These are phyloP conservation scores for Wickerhamiella allomyrinae DNA, from an alignment of 805 yeast species.

Conservation along the genomic window DNA sequence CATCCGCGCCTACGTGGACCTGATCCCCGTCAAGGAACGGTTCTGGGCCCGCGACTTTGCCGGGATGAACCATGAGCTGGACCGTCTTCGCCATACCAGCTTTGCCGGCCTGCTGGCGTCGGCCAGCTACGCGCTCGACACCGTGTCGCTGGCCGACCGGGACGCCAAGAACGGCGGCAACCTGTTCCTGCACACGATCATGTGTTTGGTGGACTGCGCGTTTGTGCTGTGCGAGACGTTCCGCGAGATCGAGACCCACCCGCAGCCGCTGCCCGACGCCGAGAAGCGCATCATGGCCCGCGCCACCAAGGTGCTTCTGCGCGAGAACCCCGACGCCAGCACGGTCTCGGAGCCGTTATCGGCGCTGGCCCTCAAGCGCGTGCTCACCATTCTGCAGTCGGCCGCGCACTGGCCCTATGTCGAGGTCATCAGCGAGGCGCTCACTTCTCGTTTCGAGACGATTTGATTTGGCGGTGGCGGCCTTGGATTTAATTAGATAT, in stretches of 20 bases:
- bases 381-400: neutral
- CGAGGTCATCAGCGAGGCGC: constrained; percentile 1
- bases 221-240: constrained; percentile 25
- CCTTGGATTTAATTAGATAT: too few species aligned
- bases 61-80: constrained; percentile 24
- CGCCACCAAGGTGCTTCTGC: neutral
- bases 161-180: constrained; percentile 24
- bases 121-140: constrained; percentile 27
- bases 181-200: constrained; percentile 25
- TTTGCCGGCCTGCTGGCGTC: constrained; percentile 24
- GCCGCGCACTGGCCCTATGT: constrained; percentile 1
- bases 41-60: constrained; percentile 30
- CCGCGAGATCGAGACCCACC: constrained; percentile 2
- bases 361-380: neutral
- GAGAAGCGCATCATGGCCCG: constrained; percentile 2
- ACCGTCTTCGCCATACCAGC: constrained; percentile 10
- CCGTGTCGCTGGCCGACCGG: constrained; percentile 27
- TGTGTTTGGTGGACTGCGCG: constrained; percentile 26
- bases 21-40: constrained; percentile 26
- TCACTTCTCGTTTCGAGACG: neutral
- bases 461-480: too few species aligned
- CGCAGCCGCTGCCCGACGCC: constrained; percentile 1
- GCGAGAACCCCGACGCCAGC: neutral
- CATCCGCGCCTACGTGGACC: constrained; percentile 25
- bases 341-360: neutral